These are phyloP conservation scores for Oryza punctata DNA, from an alignment of 176 grass and related monocot species.

Conservation along the genomic window DNA sequence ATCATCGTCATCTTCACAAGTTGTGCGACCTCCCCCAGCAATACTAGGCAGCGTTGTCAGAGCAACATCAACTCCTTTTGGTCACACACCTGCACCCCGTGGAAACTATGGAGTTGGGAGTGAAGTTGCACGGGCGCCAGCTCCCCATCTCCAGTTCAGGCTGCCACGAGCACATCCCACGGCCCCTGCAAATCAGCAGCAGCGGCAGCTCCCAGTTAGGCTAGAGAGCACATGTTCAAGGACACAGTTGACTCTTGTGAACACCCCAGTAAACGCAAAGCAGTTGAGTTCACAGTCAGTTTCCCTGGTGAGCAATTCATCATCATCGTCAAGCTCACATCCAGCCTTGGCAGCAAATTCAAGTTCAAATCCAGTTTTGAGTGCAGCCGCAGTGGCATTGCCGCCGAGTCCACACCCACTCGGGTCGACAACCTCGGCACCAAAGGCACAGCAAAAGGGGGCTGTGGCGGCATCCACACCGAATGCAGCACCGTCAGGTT, in stretches of 20 bases:
- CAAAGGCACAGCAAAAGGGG: background rate
- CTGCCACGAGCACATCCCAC: conserved; percentile 26
- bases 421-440: background rate
- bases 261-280: background rate
- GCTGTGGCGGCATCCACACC: too few species aligned
- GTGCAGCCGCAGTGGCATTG: background rate
- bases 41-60: conserved; percentile 30
- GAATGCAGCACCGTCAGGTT: too few species aligned
- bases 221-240: conserved; percentile 28
- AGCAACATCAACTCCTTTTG: conserved; percentile 38
- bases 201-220: conserved; percentile 36
- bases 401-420: background rate
- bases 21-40: conserved; percentile 10
- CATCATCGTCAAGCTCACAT: conserved; percentile 16
- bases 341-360: conserved; percentile 12
- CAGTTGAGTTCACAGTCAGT: conserved; percentile 9
- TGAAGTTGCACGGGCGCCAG: conserved; percentile 59
- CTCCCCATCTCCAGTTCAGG: conserved; percentile 73
- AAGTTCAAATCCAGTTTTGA: background rate
- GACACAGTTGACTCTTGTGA: background rate
- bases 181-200: conserved; percentile 37
- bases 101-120: conserved; percentile 42
- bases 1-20: conserved; percentile 15
- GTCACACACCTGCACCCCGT: conserved; percentile 32
- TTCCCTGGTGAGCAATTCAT: background rate